phyloP scores from a whole-genome alignment of 176 grass and related monocot genomes.

The Zizania latifolia region DNA sequence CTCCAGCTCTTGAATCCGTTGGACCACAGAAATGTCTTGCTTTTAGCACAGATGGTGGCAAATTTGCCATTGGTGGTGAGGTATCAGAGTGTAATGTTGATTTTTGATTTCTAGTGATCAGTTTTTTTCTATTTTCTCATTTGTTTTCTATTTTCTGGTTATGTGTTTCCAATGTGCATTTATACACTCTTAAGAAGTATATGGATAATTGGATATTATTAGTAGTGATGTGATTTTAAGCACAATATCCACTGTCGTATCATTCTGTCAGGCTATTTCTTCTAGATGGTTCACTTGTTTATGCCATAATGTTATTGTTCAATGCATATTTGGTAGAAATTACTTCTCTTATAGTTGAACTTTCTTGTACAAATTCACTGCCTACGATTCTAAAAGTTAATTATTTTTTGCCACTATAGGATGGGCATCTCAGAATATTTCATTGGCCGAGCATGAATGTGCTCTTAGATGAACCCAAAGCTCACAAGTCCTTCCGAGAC shows the following conservation, averaged over 20 bases:
- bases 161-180: not conserved
- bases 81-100: constrained; percentile 30
- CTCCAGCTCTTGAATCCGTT: constrained; percentile 57
- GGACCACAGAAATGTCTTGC: constrained; percentile 84
- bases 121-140: not conserved
- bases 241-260: not conserved
- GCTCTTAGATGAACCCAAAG: constrained; percentile 92
- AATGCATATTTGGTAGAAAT: not conserved
- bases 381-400: constrained; percentile 2
- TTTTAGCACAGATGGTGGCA: constrained; percentile 91
- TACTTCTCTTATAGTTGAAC: constrained; percentile 15
- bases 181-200: not conserved
- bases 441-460: constrained; percentile 85
- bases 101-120: not conserved
- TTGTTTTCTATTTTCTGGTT: not conserved
- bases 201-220: not conserved
- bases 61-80: constrained; percentile 91
- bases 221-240: not conserved
- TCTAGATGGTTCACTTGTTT: not conserved
- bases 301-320: not conserved
- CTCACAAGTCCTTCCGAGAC: constrained; percentile 87
- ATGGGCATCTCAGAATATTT: constrained; percentile 92
- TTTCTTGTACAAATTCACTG: not conserved
- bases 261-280: not conserved
- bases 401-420: constrained; percentile 42